Evolutionary conservation across 306 rosid species (phyloP), one percentile per base, ranked within the genome.

Genomic region (Rosa persica): DNA sequence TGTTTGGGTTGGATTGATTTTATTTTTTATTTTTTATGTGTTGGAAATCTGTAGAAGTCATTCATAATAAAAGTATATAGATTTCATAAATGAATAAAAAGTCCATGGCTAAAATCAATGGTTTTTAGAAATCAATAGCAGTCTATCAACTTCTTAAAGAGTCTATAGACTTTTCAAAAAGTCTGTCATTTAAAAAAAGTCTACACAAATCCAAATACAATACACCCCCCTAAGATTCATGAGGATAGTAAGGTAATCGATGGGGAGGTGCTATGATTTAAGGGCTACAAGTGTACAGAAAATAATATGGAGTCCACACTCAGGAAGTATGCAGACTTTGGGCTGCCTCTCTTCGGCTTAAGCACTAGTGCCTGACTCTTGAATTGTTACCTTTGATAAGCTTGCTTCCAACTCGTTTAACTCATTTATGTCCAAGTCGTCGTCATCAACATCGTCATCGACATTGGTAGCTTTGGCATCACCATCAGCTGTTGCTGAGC

Each of bases 361-460:
- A 25, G 70, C 44, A 60, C 23, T 6, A 15, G 27, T 62, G 7
- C 34, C 78, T 4, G 60, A 60, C 30, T 75, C 70, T 76, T 83
- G 83, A 72, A 85, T 83, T 46, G 90, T 78, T 42, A 85, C 75
- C 84, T 76, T 85, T 48, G 90, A 55, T 67, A 89, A 80, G 52
- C 90, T 87, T 64, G 90, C 90, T 81, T 89, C 90, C 70, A 89
- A 51, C 77, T 87, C 93, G 72, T 87, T 78, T 73, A 87, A 55
- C 86, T 89, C 90, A 20, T 89, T 87, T 30, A 81, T 27, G 80
- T 88, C 89, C 81, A 88, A 79, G 57, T 85, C 90, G 1, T 89
- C 86, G 1, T 78, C 86, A 2, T 87, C 90, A 20, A 72, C 85
- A 5, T 46, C 78, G 20, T 85, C 88, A 16, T 80, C 85, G 0